Percentiles rank a stretch among this genome's conserved stretches.
These are phyloP conservation scores for Kodamaea kaohsiungensis DNA, from an alignment of 805 yeast species.

Conservation along the genomic window DNA sequence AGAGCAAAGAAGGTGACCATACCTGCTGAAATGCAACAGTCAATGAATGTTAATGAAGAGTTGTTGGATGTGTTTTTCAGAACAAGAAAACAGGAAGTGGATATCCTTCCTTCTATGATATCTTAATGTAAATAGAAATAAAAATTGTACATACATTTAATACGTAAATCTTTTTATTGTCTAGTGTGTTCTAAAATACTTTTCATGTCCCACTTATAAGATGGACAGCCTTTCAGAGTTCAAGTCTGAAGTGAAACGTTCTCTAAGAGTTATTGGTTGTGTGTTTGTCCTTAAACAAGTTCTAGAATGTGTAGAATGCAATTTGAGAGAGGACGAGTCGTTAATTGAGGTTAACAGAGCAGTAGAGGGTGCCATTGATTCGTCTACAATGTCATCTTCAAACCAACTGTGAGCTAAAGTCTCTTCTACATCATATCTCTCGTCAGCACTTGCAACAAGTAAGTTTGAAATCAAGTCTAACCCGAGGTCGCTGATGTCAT, in stretches of 20 bases:
- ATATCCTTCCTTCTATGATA: slow-evolving; percentile 10
- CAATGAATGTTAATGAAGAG: slow-evolving; percentile 19
- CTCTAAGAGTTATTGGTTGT: slow-evolving; percentile 30
- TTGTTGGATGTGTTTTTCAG: slow-evolving; percentile 22
- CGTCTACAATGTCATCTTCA: slow-evolving; percentile 17
- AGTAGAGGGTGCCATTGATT: slow-evolving; percentile 1
- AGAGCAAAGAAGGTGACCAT: slow-evolving; percentile 10
- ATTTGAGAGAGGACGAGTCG: slow-evolving; percentile 3
- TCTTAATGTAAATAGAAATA: slow-evolving; percentile 4
- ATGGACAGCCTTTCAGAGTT: slow-evolving; percentile 12
- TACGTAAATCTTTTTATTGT: not conserved
- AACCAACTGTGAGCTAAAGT: slow-evolving; percentile 50
- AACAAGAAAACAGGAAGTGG: slow-evolving; percentile 17
- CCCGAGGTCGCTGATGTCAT: slow-evolving; percentile 62
- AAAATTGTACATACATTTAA: not conserved
- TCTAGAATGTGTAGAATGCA: slow-evolving; percentile 13
- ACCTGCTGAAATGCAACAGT: slow-evolving; percentile 19
- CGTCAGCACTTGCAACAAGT: slow-evolving; percentile 53
- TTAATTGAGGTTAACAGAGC: not conserved
- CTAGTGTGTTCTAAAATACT: not conserved
- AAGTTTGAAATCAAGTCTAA: slow-evolving; percentile 65
- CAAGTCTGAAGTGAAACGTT: slow-evolving; percentile 25
- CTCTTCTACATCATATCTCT: slow-evolving; percentile 42
- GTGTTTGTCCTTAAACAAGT: slow-evolving; percentile 23
- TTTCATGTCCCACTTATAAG: not conserved